Conservation (phyloP, 352 stramenopile species). For the Pythium rhizo-oryzae region DNA sequence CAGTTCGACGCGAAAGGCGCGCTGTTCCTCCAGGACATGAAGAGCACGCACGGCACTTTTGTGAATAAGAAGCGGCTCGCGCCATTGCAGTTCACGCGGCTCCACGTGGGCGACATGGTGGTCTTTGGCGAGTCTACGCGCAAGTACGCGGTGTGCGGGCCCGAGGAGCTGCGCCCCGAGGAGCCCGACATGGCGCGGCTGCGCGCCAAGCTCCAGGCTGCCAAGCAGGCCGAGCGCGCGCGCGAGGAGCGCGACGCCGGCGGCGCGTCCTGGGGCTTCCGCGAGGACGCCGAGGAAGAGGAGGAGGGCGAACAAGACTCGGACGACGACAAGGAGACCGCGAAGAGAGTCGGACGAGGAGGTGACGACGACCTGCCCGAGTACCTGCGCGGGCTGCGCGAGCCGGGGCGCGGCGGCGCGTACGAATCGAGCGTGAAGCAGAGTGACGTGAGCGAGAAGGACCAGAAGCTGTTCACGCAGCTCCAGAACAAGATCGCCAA, state of each 20-base stretch:
- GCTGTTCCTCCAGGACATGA: slow-evolving; percentile 75
- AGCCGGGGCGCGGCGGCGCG: slow-evolving; percentile 33
- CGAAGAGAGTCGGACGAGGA: slow-evolving; percentile 8
- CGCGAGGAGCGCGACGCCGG: slow-evolving; percentile 26
- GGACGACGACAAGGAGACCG: slow-evolving; percentile 25
- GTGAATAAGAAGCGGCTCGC: slow-evolving; percentile 79
- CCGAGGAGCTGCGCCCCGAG: slow-evolving; percentile 59
- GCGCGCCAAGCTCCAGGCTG: slow-evolving; percentile 21
- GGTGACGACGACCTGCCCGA: slow-evolving; percentile 50
- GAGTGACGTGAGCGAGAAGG: slow-evolving; percentile 60
- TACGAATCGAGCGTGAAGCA: slow-evolving; percentile 59
- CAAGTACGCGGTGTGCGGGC: slow-evolving; percentile 78
- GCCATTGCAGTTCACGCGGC: slow-evolving; percentile 48
- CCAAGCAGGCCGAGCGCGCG: slow-evolving; percentile 23
- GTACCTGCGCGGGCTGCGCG: slow-evolving; percentile 73
- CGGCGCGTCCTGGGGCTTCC: slow-evolving; percentile 80
- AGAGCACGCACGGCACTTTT: slow-evolving; percentile 83
- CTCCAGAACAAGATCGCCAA: slow-evolving; percentile 82
- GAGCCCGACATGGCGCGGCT: slow-evolving; percentile 79
- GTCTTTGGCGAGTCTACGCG: slow-evolving; percentile 89
- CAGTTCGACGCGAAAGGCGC: slow-evolving; percentile 68
- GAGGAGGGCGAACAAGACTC: slow-evolving; percentile 33
- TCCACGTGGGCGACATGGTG: slow-evolving; percentile 85
- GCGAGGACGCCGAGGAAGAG: slow-evolving; percentile 73
- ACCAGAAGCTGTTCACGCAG: slow-evolving; percentile 78